Conservation (phyloP, 495 filamentous ascomycete genomes). For the Talaromyces proteolyticus region DNA sequence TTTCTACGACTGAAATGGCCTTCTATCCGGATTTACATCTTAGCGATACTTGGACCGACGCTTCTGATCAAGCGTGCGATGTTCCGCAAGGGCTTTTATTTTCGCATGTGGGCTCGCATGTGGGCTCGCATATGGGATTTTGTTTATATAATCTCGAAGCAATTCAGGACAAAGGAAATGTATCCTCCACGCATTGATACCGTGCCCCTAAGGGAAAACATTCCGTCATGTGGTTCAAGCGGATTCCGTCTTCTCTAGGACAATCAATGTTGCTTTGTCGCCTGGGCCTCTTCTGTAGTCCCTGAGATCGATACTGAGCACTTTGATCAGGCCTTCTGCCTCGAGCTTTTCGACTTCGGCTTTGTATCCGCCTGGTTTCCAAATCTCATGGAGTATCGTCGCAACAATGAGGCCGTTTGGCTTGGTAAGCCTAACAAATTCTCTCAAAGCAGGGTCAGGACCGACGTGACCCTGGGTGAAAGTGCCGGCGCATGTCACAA, state of each 20-base stretch:
- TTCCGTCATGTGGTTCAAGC: constrained; percentile 14
- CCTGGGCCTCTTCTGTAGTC: constrained; percentile 32
- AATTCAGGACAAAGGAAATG: too few relatives aligned
- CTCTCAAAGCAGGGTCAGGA: constrained; percentile 30
- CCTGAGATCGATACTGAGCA: constrained; percentile 26
- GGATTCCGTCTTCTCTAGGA: constrained; percentile 21
- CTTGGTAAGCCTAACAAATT: constrained; percentile 34
- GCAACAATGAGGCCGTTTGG: constrained; percentile 33
- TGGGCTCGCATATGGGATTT: too few relatives aligned
- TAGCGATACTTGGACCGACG: too few relatives aligned
- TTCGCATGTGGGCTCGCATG: too few relatives aligned
- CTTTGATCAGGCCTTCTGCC: constrained; percentile 18
- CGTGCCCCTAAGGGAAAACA: too few relatives aligned
- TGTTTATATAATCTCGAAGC: too few relatives aligned
- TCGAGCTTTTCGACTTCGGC: constrained; percentile 28
- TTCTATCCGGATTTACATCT: too few relatives aligned
- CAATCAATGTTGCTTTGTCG: constrained; percentile 29
- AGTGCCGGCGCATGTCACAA: constrained; percentile 39
- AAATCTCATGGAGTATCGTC: constrained; percentile 36
- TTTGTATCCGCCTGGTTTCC: constrained; percentile 29
- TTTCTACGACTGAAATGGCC: too few relatives aligned
- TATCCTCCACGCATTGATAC: too few relatives aligned
- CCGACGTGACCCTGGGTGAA: constrained; percentile 44
- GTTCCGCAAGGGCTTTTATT: too few relatives aligned
- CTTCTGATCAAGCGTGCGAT: too few relatives aligned